Base-by-base conservation (phyloP, 2,329 filamentous ascomycete genomes). In the Emmonsiellopsis sp. region DNA sequence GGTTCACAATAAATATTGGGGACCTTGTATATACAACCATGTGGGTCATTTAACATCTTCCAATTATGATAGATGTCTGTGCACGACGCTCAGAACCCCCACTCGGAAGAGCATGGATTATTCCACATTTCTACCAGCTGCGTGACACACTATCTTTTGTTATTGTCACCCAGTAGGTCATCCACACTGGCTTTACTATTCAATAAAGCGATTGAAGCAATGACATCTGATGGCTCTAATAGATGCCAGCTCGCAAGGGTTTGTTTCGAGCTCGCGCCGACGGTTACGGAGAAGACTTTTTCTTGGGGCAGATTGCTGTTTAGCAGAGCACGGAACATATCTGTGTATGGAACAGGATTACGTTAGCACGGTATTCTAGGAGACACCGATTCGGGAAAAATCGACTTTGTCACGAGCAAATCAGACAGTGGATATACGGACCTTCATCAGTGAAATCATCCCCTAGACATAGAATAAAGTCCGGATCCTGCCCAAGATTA, bases 391-490 rank as follows among this genome's bases (percentile, higher is more conserved):
- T 45, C 48, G 59, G 59, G 51, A 58, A 57, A 56, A 34, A 53
- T n/a, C 13, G 35, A 50, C 20, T 11, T 6, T 34, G 15, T 38
- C 15, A 15, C 16, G 8, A 4, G 15, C 9, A 6, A 38, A 20
- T 16, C n/a, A 11, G 35, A 44, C 11, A 5, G 48, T 35, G 45
- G 34, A 2, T 11, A 32, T 20, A 59, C 72, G 60, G 84, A 85
- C 95, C 92, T 79, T 98, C 93, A 67, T 98, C 93, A 5, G 93
- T 98, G 62, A 93, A 94, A 65, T 98, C 93, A 69, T 98, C 93
- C 42, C 93, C 93, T 57, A 91, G 75, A 70, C 93, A 98, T 50
- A 97, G 78, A 9, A 94, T 84, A 65, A 97, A 96, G 61, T 92
- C 89, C 0, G 91, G 81, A 51, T 80, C 79, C 50, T 82, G 76